Conservation (phyloP, 2,329 filamentous ascomycete species). For the Onygenales sp. region DNA sequence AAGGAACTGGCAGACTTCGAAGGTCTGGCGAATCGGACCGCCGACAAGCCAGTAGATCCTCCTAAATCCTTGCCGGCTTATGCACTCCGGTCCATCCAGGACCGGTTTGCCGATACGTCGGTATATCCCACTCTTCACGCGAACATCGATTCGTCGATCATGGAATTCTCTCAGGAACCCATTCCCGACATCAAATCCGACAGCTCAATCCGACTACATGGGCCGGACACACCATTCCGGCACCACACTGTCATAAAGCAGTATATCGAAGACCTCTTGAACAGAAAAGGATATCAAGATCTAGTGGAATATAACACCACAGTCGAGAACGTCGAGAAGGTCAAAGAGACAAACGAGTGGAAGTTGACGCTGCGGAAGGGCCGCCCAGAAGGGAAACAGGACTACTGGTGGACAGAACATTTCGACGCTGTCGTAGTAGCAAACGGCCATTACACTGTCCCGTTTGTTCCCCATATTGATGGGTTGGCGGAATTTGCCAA, state of each 20-base stretch:
- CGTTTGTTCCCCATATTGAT: constrained; percentile 54
- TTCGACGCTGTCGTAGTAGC: constrained; percentile 70
- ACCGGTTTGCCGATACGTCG: constrained; percentile 48
- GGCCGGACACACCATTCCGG: constrained; percentile 51
- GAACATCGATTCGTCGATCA: constrained; percentile 50
- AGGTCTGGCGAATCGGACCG: constrained; percentile 39
- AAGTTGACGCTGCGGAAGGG: constrained; percentile 41
- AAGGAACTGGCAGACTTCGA: constrained; percentile 35
- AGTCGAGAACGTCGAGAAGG: constrained; percentile 45
- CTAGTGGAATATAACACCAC: constrained; percentile 44
- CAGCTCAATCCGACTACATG: constrained; percentile 41
- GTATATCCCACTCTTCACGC: constrained; percentile 57
- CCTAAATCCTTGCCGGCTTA: constrained; percentile 41
- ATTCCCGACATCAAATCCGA: constrained; percentile 35
- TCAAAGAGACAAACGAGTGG: constrained; percentile 45
- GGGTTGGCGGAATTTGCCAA: constrained; percentile 52
- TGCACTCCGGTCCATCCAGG: constrained; percentile 32
- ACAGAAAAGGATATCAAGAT: constrained; percentile 44
- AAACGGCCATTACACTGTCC: constrained; percentile 63
- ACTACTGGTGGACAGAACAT: constrained; percentile 54
- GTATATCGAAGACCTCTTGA: constrained; percentile 48
- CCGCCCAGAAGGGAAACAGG: constrained; percentile 22
- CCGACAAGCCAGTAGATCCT: constrained; percentile 41
- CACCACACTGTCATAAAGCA: constrained; percentile 49
- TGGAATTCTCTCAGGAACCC: constrained; percentile 51